phyloP scores from a whole-genome alignment of 2,329 filamentous ascomycete genomes.

The Curvularia lunata region DNA sequence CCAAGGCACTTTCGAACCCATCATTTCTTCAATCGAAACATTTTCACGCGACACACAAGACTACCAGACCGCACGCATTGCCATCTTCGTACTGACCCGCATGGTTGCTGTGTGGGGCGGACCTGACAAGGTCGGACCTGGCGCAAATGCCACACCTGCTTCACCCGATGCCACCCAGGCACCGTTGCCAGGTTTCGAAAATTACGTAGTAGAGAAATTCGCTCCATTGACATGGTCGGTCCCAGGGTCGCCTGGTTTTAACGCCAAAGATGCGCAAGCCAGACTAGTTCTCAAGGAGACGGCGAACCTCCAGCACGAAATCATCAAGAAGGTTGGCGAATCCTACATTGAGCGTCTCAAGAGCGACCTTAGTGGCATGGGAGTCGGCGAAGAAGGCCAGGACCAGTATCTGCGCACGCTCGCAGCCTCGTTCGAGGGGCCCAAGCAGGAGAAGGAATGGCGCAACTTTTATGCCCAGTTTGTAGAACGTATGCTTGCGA shows the following conservation, averaged over 20 bases:
- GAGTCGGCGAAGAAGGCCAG: slow-evolving; percentile 68
- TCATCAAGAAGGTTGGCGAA: slow-evolving; percentile 88
- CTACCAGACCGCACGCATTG: slow-evolving; percentile 71
- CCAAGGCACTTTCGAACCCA: slow-evolving; percentile 85
- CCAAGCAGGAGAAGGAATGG: slow-evolving; percentile 52
- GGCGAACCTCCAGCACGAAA: slow-evolving; percentile 82
- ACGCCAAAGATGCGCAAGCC: slow-evolving; percentile 84
- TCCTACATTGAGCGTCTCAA: slow-evolving; percentile 76
- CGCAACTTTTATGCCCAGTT: slow-evolving; percentile 55
- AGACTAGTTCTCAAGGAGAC: slow-evolving; percentile 89
- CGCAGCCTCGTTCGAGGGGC: slow-evolving; percentile 43
- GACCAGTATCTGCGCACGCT: slow-evolving; percentile 66
- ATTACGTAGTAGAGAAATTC: slow-evolving; percentile 87
- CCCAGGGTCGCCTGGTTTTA: slow-evolving; percentile 78
- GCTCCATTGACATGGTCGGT: slow-evolving; percentile 91
- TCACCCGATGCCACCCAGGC: slow-evolving; percentile 59
- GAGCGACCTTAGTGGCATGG: slow-evolving; percentile 69
- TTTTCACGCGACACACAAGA: slow-evolving; percentile 79
- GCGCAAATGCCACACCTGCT: slow-evolving; percentile 40
- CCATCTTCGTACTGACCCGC: slow-evolving; percentile 79
- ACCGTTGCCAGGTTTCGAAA: slow-evolving; percentile 83
- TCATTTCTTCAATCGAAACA: slow-evolving; percentile 83
- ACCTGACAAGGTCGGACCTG: slow-evolving; percentile 64
- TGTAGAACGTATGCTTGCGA: slow-evolving; percentile 43
- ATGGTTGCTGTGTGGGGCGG: slow-evolving; percentile 93